A percentile compares a stretch with the other conserved stretches of the same genome.
These are phyloP conservation scores for Brassica hybrid DNA, from an alignment of 441 rosid species.

Conservation along the genomic window DNA sequence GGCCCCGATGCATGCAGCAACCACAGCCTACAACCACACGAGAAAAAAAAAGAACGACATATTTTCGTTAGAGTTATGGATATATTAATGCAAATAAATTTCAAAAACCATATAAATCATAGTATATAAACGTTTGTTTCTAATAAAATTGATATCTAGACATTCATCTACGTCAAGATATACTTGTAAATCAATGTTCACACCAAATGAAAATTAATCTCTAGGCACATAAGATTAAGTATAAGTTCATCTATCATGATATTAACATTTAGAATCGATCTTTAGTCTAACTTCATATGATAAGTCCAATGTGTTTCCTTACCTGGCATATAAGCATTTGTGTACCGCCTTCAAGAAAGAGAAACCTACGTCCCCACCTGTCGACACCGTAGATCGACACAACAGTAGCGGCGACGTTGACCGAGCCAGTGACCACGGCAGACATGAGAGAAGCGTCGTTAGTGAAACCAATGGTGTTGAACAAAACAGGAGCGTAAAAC, in stretches of 20 bases:
- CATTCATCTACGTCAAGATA: neutral
- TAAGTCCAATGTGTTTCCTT: constrained; percentile 1
- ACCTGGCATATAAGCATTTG: constrained; percentile 58
- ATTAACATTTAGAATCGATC: neutral
- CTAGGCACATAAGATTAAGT: neutral
- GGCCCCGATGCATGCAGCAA: constrained; percentile 57
- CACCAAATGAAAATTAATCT: neutral
- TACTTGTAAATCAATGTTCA: neutral
- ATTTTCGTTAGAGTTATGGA: neutral
- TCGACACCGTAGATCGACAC: constrained; percentile 54
- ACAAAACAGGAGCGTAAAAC: constrained; percentile 62
- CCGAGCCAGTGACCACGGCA: constrained; percentile 49
- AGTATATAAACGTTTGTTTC: neutral
- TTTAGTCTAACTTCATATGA: neutral
- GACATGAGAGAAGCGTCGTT: constrained; percentile 58
- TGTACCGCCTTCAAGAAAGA: constrained; percentile 52
- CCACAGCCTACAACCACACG: constrained; percentile 39
- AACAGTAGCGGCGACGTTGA: constrained; percentile 45
- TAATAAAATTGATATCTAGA: neutral
- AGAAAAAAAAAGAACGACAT: neutral
- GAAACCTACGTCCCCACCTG: constrained; percentile 49
- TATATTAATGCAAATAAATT: neutral
- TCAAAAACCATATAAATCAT: neutral
- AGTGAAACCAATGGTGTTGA: constrained; percentile 52
- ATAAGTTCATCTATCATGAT: neutral